A percentile compares a stretch with the other conserved stretches of the same genome.
phyloP scores from a whole-genome alignment of 2,329 filamentous ascomycete genomes.

The Alternaria metachromatica region DNA sequence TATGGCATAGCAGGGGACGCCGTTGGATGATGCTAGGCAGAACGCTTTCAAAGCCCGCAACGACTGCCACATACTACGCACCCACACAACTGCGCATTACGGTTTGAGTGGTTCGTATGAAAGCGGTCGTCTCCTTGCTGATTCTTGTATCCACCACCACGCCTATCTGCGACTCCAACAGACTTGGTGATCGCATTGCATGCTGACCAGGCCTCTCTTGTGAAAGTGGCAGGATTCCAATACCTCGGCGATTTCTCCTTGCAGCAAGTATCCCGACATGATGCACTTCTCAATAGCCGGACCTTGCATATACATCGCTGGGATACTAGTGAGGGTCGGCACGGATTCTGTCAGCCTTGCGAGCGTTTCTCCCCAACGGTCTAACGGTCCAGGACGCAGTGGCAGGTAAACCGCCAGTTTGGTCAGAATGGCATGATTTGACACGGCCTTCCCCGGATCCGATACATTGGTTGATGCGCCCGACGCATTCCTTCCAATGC shows the following conservation, averaged over 20 bases:
- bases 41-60: background rate
- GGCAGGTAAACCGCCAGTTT: background rate
- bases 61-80: background rate
- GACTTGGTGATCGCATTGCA: background rate
- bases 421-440: constrained; percentile 3
- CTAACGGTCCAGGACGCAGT: background rate
- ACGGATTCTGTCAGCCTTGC: background rate
- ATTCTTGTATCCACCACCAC: background rate
- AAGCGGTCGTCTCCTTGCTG: background rate
- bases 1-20: background rate
- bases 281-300: background rate
- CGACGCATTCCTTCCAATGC: constrained; percentile 14
- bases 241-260: background rate
- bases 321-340: background rate
- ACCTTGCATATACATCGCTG: background rate
- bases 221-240: background rate
- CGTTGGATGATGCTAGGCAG: background rate
- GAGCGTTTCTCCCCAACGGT: background rate
- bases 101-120: background rate
- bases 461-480: constrained; percentile 14
- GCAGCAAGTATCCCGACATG: background rate
- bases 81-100: background rate
- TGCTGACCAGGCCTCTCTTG: background rate
- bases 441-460: constrained; percentile 1
- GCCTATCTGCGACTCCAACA: background rate